Evolutionary conservation across 164 flowering plant genomes (phyloP).

Genomic region (Sedum album): DNA sequence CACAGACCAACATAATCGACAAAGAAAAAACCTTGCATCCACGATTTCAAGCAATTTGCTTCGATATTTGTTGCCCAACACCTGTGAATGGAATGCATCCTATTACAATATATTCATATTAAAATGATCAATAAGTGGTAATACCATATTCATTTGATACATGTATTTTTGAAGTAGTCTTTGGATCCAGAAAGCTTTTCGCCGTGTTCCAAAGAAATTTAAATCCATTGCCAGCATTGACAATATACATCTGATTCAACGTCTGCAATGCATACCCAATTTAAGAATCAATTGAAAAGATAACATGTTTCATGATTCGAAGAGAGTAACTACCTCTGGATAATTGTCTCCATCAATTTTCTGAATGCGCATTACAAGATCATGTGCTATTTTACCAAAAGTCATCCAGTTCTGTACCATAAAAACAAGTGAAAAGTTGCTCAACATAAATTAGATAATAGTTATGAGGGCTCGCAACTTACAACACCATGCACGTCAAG

Average conservation of each 20-base stretch:
- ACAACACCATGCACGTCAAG: slow-evolving; percentile 86
- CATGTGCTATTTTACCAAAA: slow-evolving; percentile 72
- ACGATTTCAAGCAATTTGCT: slow-evolving; percentile 59
- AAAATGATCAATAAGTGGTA: neutral
- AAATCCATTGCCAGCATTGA: slow-evolving; percentile 87
- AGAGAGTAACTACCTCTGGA: slow-evolving; percentile 64
- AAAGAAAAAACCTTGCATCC: slow-evolving; percentile 50
- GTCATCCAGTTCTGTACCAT: slow-evolving; percentile 70
- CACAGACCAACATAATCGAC: neutral
- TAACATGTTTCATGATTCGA: neutral
- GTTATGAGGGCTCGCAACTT: slow-evolving; percentile 15
- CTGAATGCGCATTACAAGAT: slow-evolving; percentile 74
- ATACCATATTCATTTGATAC: slow-evolving; percentile 23
- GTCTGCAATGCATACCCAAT: slow-evolving; percentile 41
- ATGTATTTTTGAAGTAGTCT: slow-evolving; percentile 78
- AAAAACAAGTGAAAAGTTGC: slow-evolving; percentile 10
- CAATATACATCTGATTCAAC: slow-evolving; percentile 76
- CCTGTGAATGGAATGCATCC: slow-evolving; percentile 34
- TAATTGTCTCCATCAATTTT: slow-evolving; percentile 85
- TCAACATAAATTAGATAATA: neutral
- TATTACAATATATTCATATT: neutral
- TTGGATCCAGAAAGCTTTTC: slow-evolving; percentile 76
- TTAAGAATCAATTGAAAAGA: neutral
- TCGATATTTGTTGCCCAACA: slow-evolving; percentile 60
- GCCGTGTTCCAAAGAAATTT: slow-evolving; percentile 72